Evolutionary conservation across 768 basidiomycete species (phyloP).

Genomic region (Termitomyces sp.): DNA sequence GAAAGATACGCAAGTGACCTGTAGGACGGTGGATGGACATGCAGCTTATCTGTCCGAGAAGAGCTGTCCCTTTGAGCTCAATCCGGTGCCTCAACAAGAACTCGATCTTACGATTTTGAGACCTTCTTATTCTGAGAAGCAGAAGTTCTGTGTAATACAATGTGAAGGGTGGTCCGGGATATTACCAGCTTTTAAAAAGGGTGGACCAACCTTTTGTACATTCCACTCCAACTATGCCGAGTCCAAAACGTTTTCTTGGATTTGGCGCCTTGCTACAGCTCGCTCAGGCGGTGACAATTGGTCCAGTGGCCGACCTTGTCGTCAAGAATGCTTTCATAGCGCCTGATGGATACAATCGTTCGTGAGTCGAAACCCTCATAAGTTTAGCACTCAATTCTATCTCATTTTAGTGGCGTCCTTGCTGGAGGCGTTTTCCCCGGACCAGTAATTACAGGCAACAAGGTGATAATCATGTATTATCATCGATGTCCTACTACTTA

Average conservation of each 20-base stretch:
- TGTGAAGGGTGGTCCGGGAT: neutral
- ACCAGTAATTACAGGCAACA: conserved; percentile 2
- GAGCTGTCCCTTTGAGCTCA: neutral
- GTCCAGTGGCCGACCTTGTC: conserved; percentile 4
- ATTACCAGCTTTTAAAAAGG: neutral
- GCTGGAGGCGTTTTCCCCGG: conserved; percentile 1
- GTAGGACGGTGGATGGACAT: neutral
- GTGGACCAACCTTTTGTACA: neutral
- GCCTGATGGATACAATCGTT: conserved; percentile 2
- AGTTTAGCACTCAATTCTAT: neutral
- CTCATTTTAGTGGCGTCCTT: neutral
- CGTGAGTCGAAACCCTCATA: neutral
- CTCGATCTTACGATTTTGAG: neutral
- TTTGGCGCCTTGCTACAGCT: neutral
- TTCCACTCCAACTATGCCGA: neutral
- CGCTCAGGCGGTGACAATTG: conserved; percentile 1
- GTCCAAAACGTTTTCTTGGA: neutral
- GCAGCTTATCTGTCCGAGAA: neutral
- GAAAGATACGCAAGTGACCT: neutral
- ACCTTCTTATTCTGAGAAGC: neutral
- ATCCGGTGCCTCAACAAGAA: neutral
- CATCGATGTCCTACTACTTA: neutral
- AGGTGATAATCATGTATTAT: neutral
- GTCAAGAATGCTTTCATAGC: conserved; percentile 2
- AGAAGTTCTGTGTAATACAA: neutral